These are phyloP conservation scores for Leccinum fuscescens DNA, from an alignment of 1,284 basidiomycete genomes.

Conservation along the genomic window DNA sequence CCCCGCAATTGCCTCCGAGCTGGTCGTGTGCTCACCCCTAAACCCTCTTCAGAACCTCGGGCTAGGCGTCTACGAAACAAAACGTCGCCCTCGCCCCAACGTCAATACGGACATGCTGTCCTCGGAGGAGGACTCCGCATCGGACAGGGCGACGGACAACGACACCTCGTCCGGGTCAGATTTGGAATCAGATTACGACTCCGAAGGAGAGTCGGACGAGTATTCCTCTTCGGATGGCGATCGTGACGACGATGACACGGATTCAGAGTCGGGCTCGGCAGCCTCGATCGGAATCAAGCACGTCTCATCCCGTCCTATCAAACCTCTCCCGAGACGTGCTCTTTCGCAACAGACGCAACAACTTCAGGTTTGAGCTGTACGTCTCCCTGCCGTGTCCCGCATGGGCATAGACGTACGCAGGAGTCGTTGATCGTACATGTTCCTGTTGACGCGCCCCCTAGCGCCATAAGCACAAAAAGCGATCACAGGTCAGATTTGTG, in stretches of 20 bases:
- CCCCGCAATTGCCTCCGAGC: no score
- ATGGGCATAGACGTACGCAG: background rate
- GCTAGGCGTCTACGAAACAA: conserved; percentile 58
- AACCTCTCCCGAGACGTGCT: conserved; percentile 41
- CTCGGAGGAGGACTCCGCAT: conserved; percentile 10
- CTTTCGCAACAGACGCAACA: conserved; percentile 7
- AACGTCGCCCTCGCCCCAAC: conserved; percentile 1
- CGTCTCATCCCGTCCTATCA: conserved; percentile 40
- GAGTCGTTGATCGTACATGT: background rate
- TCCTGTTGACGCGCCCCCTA: background rate
- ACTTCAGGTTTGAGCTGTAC: conserved; percentile 13
- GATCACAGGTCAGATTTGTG: background rate
- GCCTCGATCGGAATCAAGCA: conserved; percentile 34
- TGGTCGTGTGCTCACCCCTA: conserved; percentile 3
- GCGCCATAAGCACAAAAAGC: background rate
- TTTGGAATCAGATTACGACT: conserved; percentile 14
- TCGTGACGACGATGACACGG: background rate
- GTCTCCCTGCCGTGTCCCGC: background rate
- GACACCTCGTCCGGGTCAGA: conserved; percentile 14
- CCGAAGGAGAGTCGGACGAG: conserved; percentile 7
- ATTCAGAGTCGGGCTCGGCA: conserved; percentile 34
- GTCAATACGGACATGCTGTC: conserved; percentile 1
- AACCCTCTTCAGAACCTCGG: conserved; percentile 54
- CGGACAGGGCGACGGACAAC: background rate
- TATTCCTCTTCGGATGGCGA: conserved; percentile 24